A percentile compares a stretch with the other conserved stretches of the same genome.
Evolutionary conservation across 2,329 filamentous ascomycete species (phyloP).

Genomic region (Scedosporium minutisporum): DNA sequence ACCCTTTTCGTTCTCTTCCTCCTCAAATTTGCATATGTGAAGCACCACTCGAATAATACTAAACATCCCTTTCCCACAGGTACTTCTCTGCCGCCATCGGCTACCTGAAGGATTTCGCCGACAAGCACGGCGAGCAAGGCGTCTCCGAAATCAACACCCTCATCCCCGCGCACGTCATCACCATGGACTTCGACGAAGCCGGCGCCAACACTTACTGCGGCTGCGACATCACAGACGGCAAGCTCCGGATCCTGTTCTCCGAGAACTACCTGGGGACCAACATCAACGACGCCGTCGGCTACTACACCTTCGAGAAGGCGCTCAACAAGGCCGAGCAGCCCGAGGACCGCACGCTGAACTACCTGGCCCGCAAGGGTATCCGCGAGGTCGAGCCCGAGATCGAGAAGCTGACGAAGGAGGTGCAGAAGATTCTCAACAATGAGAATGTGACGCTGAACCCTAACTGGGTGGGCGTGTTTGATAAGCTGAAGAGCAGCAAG

Average conservation of each 20-base stretch:
- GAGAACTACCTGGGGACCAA: constrained; percentile 34
- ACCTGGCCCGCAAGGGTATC: constrained; percentile 31
- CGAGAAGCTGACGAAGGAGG: constrained; percentile 23
- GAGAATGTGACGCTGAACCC: constrained; percentile 35
- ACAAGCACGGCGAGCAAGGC: constrained; percentile 25
- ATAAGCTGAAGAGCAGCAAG: constrained; percentile 20
- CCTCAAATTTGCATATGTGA: neutral
- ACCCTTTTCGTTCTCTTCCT: neutral
- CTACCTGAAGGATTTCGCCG: constrained; percentile 28
- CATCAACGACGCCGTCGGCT: constrained; percentile 26
- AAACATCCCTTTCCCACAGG: constrained; percentile 17
- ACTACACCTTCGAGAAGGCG: constrained; percentile 28
- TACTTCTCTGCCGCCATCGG: constrained; percentile 33
- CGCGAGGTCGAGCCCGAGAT: constrained; percentile 29
- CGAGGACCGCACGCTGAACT: constrained; percentile 25
- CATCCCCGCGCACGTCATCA: constrained; percentile 30
- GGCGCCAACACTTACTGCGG: constrained; percentile 34
- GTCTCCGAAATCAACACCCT: constrained; percentile 39
- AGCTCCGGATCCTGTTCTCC: constrained; percentile 38
- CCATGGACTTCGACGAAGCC: constrained; percentile 34
- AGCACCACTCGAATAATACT: neutral
- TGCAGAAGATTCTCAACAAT: constrained; percentile 28
- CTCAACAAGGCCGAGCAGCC: constrained; percentile 33
- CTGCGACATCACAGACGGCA: constrained; percentile 31
- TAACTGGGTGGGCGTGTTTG: constrained; percentile 35